Conservation (phyloP, 768 basidiomycete species). For the Dentipellis sp. region DNA sequence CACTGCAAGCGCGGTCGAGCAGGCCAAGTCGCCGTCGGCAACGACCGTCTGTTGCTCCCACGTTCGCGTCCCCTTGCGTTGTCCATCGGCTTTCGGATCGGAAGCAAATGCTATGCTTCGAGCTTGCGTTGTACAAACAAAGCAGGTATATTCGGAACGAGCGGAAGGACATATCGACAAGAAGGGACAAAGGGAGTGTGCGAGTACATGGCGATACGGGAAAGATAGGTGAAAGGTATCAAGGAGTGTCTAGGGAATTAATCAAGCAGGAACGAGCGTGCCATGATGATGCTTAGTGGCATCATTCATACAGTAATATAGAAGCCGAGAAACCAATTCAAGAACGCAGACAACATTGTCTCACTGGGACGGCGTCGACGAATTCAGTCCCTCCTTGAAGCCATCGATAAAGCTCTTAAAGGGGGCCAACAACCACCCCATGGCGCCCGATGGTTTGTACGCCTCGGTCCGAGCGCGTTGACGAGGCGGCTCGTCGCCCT, state of each 20-base stretch:
- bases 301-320: slow-evolving; percentile 1
- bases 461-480: slow-evolving; percentile 45
- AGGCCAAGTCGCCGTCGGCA: neutral
- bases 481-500: slow-evolving; percentile 31
- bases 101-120: too few species aligned
- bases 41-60: neutral
- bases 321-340: slow-evolving; percentile 2
- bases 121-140: neutral
- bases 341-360: neutral
- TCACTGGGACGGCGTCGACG: slow-evolving; percentile 1
- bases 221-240: slow-evolving; percentile 5
- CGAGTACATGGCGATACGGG: slow-evolving; percentile 6
- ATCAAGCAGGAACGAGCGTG: slow-evolving; percentile 3
- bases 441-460: slow-evolving; percentile 29
- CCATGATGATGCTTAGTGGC: neutral
- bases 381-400: slow-evolving; percentile 8
- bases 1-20: neutral
- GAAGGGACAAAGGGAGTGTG: neutral
- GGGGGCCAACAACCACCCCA: slow-evolving; percentile 8
- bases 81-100: too few species aligned
- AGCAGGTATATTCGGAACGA: neutral
- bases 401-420: slow-evolving; percentile 13
- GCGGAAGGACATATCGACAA: neutral
- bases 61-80: neutral
- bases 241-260: slow-evolving; percentile 4